Conservation (phyloP, 306 rosid genomes). For the Lathyrus sativus region DNA sequence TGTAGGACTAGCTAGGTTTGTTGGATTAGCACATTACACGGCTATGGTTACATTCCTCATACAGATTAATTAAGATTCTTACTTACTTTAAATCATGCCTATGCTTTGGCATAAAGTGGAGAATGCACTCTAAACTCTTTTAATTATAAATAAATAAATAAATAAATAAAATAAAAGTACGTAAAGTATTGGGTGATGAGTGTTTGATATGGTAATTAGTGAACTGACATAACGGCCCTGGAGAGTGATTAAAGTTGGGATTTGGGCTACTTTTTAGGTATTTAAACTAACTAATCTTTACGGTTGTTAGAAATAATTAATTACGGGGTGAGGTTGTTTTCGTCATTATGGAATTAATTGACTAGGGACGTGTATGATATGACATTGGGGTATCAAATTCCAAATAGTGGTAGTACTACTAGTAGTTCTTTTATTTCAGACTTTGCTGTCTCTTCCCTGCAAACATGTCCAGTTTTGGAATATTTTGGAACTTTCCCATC, state of each 20-base stretch:
- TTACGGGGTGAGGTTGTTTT: constrained; percentile 15
- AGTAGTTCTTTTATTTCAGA: not conserved
- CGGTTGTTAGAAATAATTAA: not conserved
- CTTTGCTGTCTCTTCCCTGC: constrained; percentile 39
- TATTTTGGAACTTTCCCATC: not conserved
- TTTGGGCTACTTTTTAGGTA: constrained; percentile 32
- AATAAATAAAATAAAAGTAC: too few species aligned
- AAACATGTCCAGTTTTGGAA: constrained; percentile 26
- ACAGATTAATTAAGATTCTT: constrained; percentile 15
- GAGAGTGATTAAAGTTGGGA: constrained; percentile 32
- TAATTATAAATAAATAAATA: too few species aligned
- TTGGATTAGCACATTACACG: constrained; percentile 50
- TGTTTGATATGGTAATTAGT: constrained; percentile 3
- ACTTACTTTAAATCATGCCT: constrained; percentile 18
- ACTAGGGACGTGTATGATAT: too few species aligned
- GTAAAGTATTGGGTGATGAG: not conserved
- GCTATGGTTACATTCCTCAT: constrained; percentile 32
- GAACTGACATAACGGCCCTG: constrained; percentile 41
- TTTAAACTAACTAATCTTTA: not conserved
- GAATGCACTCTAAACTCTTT: not conserved
- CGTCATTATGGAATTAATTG: constrained; percentile 21
- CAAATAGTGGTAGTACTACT: constrained; percentile 24
- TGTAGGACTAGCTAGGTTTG: constrained; percentile 33
- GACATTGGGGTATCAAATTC: constrained; percentile 24
- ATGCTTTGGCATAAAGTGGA: constrained; percentile 35